Evolutionary conservation across 345 rosid species (phyloP), one percentile per base, ranked within the genome.

Genomic region (Atalantia buxifolia): DNA sequence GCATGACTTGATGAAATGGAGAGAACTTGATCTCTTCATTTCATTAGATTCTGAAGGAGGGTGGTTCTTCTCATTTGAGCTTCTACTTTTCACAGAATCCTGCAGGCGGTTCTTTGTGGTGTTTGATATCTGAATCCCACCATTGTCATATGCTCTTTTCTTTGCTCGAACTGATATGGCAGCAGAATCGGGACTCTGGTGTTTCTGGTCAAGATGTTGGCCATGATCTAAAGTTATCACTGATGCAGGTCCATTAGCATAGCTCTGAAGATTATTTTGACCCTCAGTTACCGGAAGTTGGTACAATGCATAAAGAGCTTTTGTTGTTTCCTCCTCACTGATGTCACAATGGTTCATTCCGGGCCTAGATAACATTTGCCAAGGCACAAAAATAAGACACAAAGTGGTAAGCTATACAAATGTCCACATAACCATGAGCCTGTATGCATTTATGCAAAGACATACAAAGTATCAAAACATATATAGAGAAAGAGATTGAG

Each of bases 281-380:
- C 70, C 77, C 59, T 45, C 76, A 48, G 66, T 48, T 69, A 63
- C 30, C 4, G 82, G 87, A 65, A 72, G n/a, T 16, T 77, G 86
- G 83, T 62, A 69, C 57, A 64, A 69, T 31, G 76, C 82, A 69
- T 70, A 10, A 45, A 85, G 36, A 57, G 89, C 84, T 67, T 68
- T 75, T 80, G 89, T 89, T 45, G 91, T 88, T 77, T 77, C 87
- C 14, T 88, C 87, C 81, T 85, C 84, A 18, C 80, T 81, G 53
- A 88, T 72, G 61, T 83, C 83, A 71, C 92, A 88, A 6, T 78
- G 75, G 68, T 87, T 88, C 93, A 83, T 85, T 80, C 83, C 76
- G 77, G 87, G 91, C 80, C 87, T 87, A 76, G 40, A 86, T 60
- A 61, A 74, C 48, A 80, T 75, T 77, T 67, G 71, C 63, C 77